Percentiles rank a stretch among this genome's conserved stretches.
Evolutionary conservation across 257 asterid species (phyloP).

Genomic region (Petunia axillaris): DNA sequence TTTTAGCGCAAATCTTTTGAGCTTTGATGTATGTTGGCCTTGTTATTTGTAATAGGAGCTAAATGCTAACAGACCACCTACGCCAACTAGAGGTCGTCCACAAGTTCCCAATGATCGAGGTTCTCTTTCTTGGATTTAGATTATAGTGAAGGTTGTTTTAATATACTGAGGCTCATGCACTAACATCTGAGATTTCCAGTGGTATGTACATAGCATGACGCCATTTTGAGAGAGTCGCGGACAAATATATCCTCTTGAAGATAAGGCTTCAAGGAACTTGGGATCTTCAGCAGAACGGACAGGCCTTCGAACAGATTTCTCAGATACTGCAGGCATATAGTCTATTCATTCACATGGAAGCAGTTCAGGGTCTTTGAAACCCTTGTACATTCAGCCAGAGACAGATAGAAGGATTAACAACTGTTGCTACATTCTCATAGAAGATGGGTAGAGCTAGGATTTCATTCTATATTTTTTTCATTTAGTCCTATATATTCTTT

Average conservation of each 20-base stretch:
- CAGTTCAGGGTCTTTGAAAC: conserved; percentile 33
- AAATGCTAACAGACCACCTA: conserved; percentile 94
- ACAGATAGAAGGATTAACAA: conserved; percentile 37
- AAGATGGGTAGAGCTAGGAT: conserved; percentile 38
- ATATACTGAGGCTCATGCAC: conserved; percentile 51
- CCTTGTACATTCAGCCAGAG: conserved; percentile 53
- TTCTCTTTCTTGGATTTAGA: conserved; percentile 95
- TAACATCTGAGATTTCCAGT: conserved; percentile 62
- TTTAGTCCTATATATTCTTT: conserved; percentile 23
- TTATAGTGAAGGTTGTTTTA: conserved; percentile 42
- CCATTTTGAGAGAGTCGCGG: conserved; percentile 38
- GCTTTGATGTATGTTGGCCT: not conserved
- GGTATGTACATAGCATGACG: conserved; percentile 68
- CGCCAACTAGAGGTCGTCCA: conserved; percentile 98
- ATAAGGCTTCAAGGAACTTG: conserved; percentile 34
- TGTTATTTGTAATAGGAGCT: conserved; percentile 62
- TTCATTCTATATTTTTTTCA: conserved; percentile 30
- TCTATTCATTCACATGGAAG: conserved; percentile 25
- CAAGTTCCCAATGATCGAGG: conserved; percentile 87
- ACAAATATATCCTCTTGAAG: conserved; percentile 34
- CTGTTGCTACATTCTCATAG: conserved; percentile 33
- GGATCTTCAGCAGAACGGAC: conserved; percentile 28
- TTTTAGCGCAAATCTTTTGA: not conserved
- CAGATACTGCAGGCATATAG: conserved; percentile 27
- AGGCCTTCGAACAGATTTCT: conserved; percentile 28